Base-by-base conservation (phyloP, 345 rosid genomes). In the Camelina hispida region DNA sequence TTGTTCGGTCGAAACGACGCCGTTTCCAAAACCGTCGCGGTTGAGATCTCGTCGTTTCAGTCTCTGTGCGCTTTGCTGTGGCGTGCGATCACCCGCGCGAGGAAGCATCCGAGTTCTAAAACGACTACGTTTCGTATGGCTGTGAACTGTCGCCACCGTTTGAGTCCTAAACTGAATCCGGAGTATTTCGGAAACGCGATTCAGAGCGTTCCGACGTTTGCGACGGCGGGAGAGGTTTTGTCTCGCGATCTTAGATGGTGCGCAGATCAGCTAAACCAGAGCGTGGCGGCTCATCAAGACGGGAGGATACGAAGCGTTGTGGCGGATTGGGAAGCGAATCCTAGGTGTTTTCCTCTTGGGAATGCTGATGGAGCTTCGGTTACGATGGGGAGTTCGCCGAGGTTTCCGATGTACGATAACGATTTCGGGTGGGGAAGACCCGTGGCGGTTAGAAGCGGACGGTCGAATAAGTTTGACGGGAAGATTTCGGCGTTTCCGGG, bases 361-460 rank as follows among this genome's bases (percentile, higher is more conserved):
- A 95, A 95, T 79, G 15, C 55, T 11, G 97, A 95, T 77, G 99
- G 99, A 17, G 97, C 91, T 10, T 78, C 84, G 42, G 77, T 91
- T 43, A 86, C 99, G 4, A 95, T 91, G 93, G 99, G 97, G 23
- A 91, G 97, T 72, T 95, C 97, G 1, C 90, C 97, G 67, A 76
- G 97, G 63, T 91, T 91, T 35, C 99, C 99, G 5, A 95, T 95
- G 97, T 91, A 84, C 72, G 97, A 95, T 46, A 91, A 90, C 23
- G 97, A 95, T 72, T 95, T 91, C 40, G 97, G 99, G 20, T 95
- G 97, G 99, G 99, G 99, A 5, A 80, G 83, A 68, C 99, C 99
- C 0, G 32, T 91, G 84, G 99, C 97, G 0, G 82, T 95, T 1
- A 79, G 97, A 80, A 91, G 99, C 66, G 99, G 99, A 0, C 70